Evolutionary conservation across 1,284 basidiomycete species (phyloP).

Genomic region (Rhodotorula sp.): DNA sequence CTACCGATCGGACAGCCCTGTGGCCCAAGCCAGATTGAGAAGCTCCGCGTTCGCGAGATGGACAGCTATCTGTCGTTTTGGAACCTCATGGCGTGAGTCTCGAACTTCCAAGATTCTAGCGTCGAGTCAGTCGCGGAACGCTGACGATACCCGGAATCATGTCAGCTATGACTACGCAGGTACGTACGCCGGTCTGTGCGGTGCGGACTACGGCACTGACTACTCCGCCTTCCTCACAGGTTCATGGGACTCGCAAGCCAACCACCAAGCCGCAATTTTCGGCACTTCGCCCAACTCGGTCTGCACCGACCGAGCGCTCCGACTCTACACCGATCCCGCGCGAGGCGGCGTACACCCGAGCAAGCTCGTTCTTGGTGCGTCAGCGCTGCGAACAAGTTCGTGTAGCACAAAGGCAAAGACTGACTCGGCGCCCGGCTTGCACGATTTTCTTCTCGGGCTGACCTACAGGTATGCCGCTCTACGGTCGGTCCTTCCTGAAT

Average conservation of each 20-base stretch:
- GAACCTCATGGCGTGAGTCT: constrained; percentile 77
- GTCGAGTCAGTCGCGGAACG: not conserved
- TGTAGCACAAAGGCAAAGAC: no score
- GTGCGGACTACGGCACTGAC: not conserved
- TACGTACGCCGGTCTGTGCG: not conserved
- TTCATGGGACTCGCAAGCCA: constrained; percentile 52
- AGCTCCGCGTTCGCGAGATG: constrained; percentile 69
- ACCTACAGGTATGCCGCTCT: constrained; percentile 69
- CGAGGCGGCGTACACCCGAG: constrained; percentile 61
- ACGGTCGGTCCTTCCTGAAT: constrained; percentile 77
- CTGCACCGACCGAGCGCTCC: constrained; percentile 69
- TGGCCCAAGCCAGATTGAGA: constrained; percentile 65
- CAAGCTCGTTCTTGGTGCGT: constrained; percentile 74
- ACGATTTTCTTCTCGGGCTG: not conserved
- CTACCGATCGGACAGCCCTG: constrained; percentile 57
- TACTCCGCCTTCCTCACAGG: constrained; percentile 32
- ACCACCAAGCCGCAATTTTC: constrained; percentile 81
- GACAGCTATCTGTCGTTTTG: constrained; percentile 70
- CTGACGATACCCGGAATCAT: no score
- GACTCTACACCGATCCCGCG: constrained; percentile 60
- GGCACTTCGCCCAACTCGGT: constrained; percentile 53
- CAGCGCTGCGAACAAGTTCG: not conserved
- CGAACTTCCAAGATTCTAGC: not conserved
- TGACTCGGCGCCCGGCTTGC: not conserved
- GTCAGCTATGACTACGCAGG: constrained; percentile 38